Evolutionary conservation across 2,329 filamentous ascomycete species (phyloP).

Genomic region (Aspergillus fructus): DNA sequence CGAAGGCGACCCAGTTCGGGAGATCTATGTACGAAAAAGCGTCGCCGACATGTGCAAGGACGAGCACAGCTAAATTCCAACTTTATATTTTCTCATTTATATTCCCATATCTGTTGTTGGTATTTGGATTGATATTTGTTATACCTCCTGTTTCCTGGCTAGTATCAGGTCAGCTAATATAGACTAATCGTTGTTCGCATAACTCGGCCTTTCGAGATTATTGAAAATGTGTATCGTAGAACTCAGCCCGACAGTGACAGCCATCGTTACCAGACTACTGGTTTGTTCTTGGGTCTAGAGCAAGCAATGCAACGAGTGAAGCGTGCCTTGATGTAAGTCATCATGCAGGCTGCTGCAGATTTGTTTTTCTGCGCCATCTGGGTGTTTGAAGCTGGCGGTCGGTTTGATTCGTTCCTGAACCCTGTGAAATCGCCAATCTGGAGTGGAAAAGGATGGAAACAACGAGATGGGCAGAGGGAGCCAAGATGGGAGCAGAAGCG

Average conservation of each 20-base stretch:
- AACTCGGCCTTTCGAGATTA: neutral
- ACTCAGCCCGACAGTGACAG: neutral
- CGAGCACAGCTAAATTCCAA: constrained; percentile 3
- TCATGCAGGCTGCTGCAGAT: constrained; percentile 7
- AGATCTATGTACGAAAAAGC: constrained; percentile 60
- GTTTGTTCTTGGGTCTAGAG: neutral
- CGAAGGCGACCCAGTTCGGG: constrained; percentile 66
- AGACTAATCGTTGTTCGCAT: neutral
- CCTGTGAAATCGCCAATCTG: neutral
- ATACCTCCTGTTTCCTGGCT: neutral
- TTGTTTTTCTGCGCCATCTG: constrained; percentile 6
- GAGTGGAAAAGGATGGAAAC: neutral
- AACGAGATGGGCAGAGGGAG: neutral
- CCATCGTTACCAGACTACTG: neutral
- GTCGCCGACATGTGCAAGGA: constrained; percentile 30
- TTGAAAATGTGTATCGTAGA: neutral
- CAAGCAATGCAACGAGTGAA: no score
- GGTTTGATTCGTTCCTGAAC: no score
- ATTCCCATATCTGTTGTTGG: neutral
- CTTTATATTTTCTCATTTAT: neutral
- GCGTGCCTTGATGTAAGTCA: constrained; percentile 1
- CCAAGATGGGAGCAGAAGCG: neutral
- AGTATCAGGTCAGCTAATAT: neutral
- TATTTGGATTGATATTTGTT: neutral
- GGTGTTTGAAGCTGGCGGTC: neutral